Base-by-base conservation (phyloP, 2,329 filamentous ascomycete species). In the Epicoccum nigrum region DNA sequence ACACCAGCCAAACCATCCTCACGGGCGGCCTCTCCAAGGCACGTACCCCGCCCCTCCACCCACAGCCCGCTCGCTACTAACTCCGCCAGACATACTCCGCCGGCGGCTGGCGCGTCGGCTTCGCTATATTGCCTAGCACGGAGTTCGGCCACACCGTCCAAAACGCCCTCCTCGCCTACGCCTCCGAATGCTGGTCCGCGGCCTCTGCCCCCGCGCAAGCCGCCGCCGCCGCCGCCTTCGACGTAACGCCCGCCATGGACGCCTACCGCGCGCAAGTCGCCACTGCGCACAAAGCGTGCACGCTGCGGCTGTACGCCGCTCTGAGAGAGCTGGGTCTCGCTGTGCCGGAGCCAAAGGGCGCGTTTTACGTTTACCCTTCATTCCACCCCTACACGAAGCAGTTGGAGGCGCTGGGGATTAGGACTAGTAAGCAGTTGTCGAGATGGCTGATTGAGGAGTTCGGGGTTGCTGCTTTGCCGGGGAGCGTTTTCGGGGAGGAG, bases 141-240 rank as follows among this genome's bases (percentile, higher is more conserved):
- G 28, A 25, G 4, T 49, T 49, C 25, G 45, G 45, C 13, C 17
- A n/a, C 15, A 37, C 19, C 19, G 37, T 49, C 3, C 19, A 35
- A 21, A 27, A 28, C n/a, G 21, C 45, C n/a, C 42, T 42, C 11
- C 31, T 49, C 11, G 45, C 45, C 8, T 49, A 49, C 23, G 45
- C 45, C 23, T 49, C 45, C 6, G 45, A 49, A 25, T 49, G 45
- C 20, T 49, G 45, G 45, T 49, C 45, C 15, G 45, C 45, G 13
- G 45, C 45, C 3, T 49, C 45, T 20, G 45, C 45, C 11, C 45
- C 45, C 4, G 45, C 38, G 7, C 45, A 49, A 25, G 45, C 27
- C 27, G 45, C 45, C 4, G 45, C 45, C 23, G 38, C 31, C 27
- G 38, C 42, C 4, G 45, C 45, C 4, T 49, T 49, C 23, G 38